Conservation (phyloP, 768 basidiomycete species). For the Rhodotorula kratochvilovae region DNA sequence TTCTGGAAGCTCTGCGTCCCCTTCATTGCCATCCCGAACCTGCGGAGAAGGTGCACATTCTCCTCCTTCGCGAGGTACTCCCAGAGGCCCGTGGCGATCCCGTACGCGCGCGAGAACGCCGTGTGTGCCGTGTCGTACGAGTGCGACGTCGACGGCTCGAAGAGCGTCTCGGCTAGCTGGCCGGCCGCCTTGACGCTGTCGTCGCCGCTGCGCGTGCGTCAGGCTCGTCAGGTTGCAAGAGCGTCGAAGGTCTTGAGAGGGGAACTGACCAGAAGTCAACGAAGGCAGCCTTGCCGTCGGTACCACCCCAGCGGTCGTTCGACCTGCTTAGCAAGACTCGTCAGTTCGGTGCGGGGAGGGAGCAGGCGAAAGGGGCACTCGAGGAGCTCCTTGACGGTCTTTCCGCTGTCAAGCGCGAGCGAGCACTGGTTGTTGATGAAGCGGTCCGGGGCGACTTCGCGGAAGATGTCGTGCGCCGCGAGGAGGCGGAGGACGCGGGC, state of each 20-base stretch:
- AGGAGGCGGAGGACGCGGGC: conserved; percentile 65
- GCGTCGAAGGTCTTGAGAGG: too few species aligned
- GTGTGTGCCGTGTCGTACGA: conserved; percentile 37
- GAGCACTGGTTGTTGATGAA: conserved; percentile 70
- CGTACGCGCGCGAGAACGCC: conserved; percentile 44
- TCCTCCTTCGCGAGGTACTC: conserved; percentile 44
- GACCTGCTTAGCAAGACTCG: too few species aligned
- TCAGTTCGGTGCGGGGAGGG: too few species aligned
- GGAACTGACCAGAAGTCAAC: too few species aligned
- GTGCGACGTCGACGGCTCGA: conserved; percentile 24
- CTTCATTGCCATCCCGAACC: conserved; percentile 48
- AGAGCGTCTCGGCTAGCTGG: conserved; percentile 40
- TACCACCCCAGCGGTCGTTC: too few species aligned
- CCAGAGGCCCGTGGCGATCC: conserved; percentile 44
- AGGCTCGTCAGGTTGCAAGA: too few species aligned
- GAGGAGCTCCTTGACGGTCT: conserved; percentile 53
- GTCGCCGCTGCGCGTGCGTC: conserved; percentile 24
- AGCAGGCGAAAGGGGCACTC: too few species aligned
- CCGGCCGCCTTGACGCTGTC: conserved; percentile 17
- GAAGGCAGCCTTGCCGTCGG: too few species aligned
- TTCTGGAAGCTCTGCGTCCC: not conserved
- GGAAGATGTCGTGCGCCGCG: conserved; percentile 71
- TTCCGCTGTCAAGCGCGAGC: conserved; percentile 66
- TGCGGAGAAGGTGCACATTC: conserved; percentile 45
- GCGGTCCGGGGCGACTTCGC: conserved; percentile 65